Conservation (phyloP, 352 stramenopile genomes). For the Globisporangium paddicum region DNA sequence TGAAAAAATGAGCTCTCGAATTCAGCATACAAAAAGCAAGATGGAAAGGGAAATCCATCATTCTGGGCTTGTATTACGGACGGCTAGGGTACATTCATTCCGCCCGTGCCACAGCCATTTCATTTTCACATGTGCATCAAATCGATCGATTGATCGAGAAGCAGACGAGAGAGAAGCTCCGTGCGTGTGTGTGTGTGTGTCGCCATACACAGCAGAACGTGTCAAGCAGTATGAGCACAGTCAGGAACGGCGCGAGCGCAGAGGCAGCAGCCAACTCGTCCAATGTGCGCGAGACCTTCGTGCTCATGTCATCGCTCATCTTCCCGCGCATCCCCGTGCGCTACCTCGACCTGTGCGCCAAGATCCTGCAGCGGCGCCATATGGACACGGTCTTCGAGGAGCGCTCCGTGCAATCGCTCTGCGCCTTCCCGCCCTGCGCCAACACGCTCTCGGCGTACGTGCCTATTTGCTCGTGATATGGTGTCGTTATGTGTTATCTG, state of each 20-base stretch:
- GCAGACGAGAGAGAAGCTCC: not conserved
- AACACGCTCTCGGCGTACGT: slow-evolving; percentile 47
- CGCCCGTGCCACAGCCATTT: not conserved
- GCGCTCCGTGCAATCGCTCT: slow-evolving; percentile 58
- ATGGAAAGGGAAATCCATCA: too few relatives aligned
- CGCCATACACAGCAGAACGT: not conserved
- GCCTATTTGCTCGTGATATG: not conserved
- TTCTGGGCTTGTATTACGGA: too few relatives aligned
- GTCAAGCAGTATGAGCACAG: not conserved
- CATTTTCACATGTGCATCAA: not conserved
- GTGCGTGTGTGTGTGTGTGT: not conserved
- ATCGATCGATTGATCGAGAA: not conserved
- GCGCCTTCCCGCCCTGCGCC: slow-evolving; percentile 65
- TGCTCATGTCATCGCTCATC: slow-evolving; percentile 77
- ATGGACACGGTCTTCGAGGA: slow-evolving; percentile 83
- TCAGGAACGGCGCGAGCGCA: not conserved
- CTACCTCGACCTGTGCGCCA: slow-evolving; percentile 62
- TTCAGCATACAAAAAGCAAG: too few relatives aligned
- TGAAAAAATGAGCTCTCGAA: too few relatives aligned
- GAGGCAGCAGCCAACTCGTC: slow-evolving; percentile 27
- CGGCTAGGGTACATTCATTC: too few relatives aligned
- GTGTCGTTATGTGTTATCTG: slow-evolving; percentile 5
- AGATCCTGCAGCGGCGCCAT: slow-evolving; percentile 73
- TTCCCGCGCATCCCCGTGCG: slow-evolving; percentile 49
- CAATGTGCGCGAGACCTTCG: slow-evolving; percentile 72